These are phyloP conservation scores for Coemansia sp. DNA, from an alignment of 192 early-diverging fungal species.

Conservation along the genomic window DNA sequence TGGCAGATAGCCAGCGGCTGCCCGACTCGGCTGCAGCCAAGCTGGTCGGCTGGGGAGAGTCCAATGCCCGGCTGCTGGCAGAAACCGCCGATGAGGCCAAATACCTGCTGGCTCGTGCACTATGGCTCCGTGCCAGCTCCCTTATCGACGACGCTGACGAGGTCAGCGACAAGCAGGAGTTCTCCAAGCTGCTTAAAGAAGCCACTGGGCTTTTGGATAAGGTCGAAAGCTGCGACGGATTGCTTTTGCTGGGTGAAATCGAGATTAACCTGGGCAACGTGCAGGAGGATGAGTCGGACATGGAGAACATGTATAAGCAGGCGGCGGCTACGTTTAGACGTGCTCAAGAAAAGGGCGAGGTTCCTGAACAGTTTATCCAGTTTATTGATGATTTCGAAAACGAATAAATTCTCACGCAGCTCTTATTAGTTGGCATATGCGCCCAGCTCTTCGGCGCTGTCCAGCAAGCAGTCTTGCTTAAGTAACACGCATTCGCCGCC, in stretches of 20 bases:
- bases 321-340: conserved; percentile 31
- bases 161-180: conserved; percentile 8
- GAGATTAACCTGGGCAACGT: conserved; percentile 47
- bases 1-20: conserved; percentile 38
- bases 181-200: conserved; percentile 18
- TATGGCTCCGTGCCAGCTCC: conserved; percentile 30
- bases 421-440: conserved; percentile 40
- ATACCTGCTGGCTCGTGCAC: conserved; percentile 16
- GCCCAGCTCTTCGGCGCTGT: conserved; percentile 52
- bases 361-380: conserved; percentile 46
- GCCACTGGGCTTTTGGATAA: conserved; percentile 18
- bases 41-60: conserved; percentile 31
- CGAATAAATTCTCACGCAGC: not conserved
- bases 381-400: conserved; percentile 47
- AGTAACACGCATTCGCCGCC: conserved; percentile 85
- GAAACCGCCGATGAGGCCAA: not conserved
- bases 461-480: conserved; percentile 68
- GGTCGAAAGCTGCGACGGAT: conserved; percentile 8
- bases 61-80: conserved; percentile 4
- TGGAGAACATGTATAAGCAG: conserved; percentile 29
- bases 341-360: conserved; percentile 23
- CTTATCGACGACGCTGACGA: conserved; percentile 31
- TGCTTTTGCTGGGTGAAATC: conserved; percentile 43
- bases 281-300: conserved; percentile 21
- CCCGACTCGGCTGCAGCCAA: not conserved